Percentiles rank a stretch among this genome's conserved stretches.
phyloP scores from a whole-genome alignment of 176 grass and related monocot species.

The Musa itinerans region DNA sequence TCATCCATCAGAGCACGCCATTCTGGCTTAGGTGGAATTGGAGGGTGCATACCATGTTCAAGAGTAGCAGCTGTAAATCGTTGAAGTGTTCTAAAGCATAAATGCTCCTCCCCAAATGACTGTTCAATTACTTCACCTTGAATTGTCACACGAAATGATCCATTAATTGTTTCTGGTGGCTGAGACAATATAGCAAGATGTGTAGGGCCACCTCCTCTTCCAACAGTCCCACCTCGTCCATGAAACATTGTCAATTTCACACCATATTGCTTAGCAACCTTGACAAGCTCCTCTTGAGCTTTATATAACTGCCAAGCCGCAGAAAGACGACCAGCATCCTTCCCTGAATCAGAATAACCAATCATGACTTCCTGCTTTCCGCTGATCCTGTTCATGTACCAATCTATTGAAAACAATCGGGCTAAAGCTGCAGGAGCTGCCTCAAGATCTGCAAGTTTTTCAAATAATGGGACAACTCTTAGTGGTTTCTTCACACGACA shows the following conservation, averaged over 20 bases:
- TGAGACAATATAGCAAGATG: conserved; percentile 97
- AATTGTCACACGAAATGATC: conserved; percentile 79
- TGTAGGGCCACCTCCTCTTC: conserved; percentile 88
- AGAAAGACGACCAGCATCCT: conserved; percentile 91
- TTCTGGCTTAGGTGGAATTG: conserved; percentile 73
- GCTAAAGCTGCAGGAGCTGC: conserved; percentile 76
- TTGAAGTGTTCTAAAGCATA: conserved; percentile 93
- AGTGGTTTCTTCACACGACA: conserved; percentile 68
- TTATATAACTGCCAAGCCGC: conserved; percentile 98
- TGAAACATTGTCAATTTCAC: conserved; percentile 99
- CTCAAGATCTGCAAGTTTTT: conserved; percentile 94
- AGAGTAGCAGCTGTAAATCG: conserved; percentile 86
- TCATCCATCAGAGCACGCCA: conserved; percentile 90
- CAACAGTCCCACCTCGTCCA: conserved; percentile 89
- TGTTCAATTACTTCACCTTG: conserved; percentile 93
- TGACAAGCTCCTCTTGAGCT: conserved; percentile 92
- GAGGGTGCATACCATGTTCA: conserved; percentile 92
- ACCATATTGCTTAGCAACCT: conserved; percentile 91
- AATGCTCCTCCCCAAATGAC: conserved; percentile 82
- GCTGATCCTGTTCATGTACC: conserved; percentile 84
- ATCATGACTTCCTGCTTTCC: conserved; percentile 99
- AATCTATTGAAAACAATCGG: conserved; percentile 86
- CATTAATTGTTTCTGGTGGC: conserved; percentile 76
- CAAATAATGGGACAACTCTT: conserved; percentile 91
- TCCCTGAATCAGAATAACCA: conserved; percentile 96